phyloP scores from a whole-genome alignment of 345 rosid genomes.

The Citrus sp. region DNA sequence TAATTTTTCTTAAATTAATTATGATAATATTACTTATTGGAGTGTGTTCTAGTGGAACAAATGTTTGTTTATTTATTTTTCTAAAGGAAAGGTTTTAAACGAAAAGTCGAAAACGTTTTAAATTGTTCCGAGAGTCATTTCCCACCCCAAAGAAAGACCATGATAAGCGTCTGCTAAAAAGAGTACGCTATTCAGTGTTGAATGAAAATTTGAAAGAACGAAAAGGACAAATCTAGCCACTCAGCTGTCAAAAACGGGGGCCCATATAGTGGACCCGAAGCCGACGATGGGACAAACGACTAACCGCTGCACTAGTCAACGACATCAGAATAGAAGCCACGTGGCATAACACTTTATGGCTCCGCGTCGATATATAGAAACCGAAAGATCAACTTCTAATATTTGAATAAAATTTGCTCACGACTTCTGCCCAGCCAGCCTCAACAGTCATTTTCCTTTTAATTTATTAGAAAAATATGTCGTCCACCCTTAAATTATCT shows the following conservation, averaged over 20 bases:
- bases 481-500: too few relatives aligned
- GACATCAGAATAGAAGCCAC: background rate
- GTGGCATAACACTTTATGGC: background rate
- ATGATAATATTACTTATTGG: too few relatives aligned
- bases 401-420: background rate
- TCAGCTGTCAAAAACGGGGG: background rate
- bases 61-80: too few relatives aligned
- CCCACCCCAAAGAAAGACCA: background rate
- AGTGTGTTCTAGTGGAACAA: too few relatives aligned
- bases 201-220: background rate
- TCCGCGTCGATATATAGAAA: too few relatives aligned
- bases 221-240: background rate
- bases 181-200: background rate
- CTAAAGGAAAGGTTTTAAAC: background rate
- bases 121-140: background rate
- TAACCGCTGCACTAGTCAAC: background rate
- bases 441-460: background rate
- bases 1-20: too few relatives aligned
- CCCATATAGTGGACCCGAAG: background rate
- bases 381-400: background rate
- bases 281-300: constrained; percentile 11
- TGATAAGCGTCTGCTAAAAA: background rate
- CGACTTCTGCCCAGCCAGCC: background rate
- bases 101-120: background rate
- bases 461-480: too few relatives aligned